Base-by-base conservation (phyloP, 2,329 filamentous ascomycete species). In the Fusarium dlaminii region DNA sequence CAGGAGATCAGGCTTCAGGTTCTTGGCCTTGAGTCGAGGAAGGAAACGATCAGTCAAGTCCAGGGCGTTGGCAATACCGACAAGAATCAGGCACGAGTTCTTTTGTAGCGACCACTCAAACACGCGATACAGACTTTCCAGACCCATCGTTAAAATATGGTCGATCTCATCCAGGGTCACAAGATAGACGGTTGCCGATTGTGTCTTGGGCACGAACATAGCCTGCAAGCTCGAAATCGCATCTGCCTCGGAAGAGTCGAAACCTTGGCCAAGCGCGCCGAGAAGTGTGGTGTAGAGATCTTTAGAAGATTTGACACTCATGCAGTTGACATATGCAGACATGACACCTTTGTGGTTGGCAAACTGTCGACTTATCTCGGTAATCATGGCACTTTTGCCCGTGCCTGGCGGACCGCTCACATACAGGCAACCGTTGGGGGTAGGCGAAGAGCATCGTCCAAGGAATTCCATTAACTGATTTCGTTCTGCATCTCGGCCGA, bases 371-470 rank as follows among this genome's bases (percentile, higher is more conserved):
- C 93, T 93, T 57, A 97, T 90, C 80, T 97, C 92, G 72, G 91
- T 91, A 70, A 98, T 91, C 86, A 98, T 92, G 36, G 96, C 96
- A 81, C 95, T 98, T 85, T 99, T 99, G 62, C 96, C 96, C 0
- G 96, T 99, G 17, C 96, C 96, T 5, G 96, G 96, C 8, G 96
- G 96, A 0, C 96, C 96, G 77, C 95, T 98, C 75, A 99, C 92
- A 80, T 99, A 99, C 58, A 98, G 88, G 80, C 96, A 98, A 60
- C 95, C 95, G 60, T 91, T 91, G 7, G 88, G 89, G 17, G 86
- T 86, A 24, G 89, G 82, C 14, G 88, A 85, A 10, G 91, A 84
- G 75, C 91, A 90, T 57, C 88, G 87, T 43, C 89, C 85, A 57
- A 98, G 87, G 79, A 98, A 98, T 0, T 80, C 82, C 18, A 86